phyloP scores from a whole-genome alignment of 2,329 filamentous ascomycete species.

The Cladophialophora yegresii region DNA sequence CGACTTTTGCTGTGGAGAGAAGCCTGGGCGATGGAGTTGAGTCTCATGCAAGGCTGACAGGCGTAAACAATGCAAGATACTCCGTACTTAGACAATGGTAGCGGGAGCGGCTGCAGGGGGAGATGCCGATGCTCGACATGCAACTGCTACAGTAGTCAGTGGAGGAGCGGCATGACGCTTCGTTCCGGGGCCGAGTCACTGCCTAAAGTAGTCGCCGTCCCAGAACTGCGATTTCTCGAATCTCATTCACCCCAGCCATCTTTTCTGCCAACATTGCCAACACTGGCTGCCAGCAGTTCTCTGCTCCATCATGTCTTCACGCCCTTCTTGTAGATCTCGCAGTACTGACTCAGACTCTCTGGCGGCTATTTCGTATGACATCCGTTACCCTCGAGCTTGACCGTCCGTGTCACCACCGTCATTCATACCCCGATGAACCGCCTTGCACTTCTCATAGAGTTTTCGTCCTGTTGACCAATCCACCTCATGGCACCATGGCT shows the following conservation, averaged over 20 bases:
- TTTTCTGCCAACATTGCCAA: constrained; percentile 25
- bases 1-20: neutral
- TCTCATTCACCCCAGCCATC: constrained; percentile 11
- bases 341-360: neutral
- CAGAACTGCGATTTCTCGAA: constrained; percentile 1
- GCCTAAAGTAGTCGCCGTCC: constrained; percentile 1
- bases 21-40: neutral
- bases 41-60: constrained; percentile 3
- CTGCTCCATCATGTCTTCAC: constrained; percentile 6
- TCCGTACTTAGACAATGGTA: neutral
- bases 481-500: constrained; percentile 28
- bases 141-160: neutral
- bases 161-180: neutral
- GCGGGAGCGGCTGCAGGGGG: neutral
- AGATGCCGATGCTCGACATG: neutral
- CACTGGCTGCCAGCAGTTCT: constrained; percentile 6
- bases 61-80: neutral
- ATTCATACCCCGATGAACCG: neutral
- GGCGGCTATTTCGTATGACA: neutral
- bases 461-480: neutral
- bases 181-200: constrained; percentile 1
- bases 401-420: neutral
- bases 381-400: neutral
- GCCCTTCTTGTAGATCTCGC: constrained; percentile 1
- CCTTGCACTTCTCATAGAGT: neutral